These are phyloP conservation scores for Xerophyta viscosa DNA, from an alignment of 106 monocot species.

Conservation along the genomic window DNA sequence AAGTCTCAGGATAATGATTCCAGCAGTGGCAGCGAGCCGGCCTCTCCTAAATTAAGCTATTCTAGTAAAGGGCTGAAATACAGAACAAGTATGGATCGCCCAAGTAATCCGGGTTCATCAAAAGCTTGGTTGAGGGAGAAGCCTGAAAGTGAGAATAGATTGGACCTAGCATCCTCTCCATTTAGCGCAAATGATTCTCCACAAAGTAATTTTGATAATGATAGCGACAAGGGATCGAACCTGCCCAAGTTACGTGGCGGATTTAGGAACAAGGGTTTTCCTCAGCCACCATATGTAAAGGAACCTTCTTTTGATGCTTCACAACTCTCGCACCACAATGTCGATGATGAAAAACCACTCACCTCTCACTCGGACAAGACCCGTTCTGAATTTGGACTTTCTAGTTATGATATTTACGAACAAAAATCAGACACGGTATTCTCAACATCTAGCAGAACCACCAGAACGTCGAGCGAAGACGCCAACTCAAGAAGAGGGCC, in stretches of 20 bases:
- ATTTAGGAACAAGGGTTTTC: constrained; percentile 34
- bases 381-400: neutral
- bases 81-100: constrained; percentile 4
- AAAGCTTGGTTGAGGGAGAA: neutral
- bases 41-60: neutral
- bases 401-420: neutral
- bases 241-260: constrained; percentile 59
- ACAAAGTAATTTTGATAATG: constrained; percentile 10
- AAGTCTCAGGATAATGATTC: constrained; percentile 4
- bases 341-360: constrained; percentile 11
- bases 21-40: neutral
- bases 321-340: constrained; percentile 1
- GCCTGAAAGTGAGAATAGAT: constrained; percentile 3
- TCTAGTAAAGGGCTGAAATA: neutral
- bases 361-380: constrained; percentile 4
- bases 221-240: constrained; percentile 16
- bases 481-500: neutral
- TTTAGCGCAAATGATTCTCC: constrained; percentile 3
- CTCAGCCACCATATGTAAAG: constrained; percentile 27
- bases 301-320: constrained; percentile 15
- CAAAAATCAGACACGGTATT: neutral
- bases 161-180: neutral
- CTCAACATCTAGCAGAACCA: constrained; percentile 5
- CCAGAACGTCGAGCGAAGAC: constrained; percentile 3
- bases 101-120: constrained; percentile 4